Evolutionary conservation across 140 eudicot species (phyloP).

Genomic region (Cichorium intybus): DNA sequence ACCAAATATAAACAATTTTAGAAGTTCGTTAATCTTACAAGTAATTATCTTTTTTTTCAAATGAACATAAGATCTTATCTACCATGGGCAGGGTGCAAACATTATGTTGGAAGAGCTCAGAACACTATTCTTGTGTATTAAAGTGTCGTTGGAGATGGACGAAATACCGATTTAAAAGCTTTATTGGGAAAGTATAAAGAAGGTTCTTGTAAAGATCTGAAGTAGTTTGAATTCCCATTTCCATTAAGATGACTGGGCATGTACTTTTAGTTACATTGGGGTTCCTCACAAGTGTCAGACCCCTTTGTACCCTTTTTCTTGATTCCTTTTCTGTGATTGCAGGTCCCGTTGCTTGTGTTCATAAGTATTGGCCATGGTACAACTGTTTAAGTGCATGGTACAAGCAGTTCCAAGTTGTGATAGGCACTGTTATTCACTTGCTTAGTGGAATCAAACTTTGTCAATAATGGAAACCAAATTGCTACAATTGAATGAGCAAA

Average conservation of each 20-base stretch:
- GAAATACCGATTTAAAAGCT: neutral
- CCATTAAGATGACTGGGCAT: slow-evolving; percentile 25
- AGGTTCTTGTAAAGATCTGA: slow-evolving; percentile 11
- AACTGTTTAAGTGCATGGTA: slow-evolving; percentile 28
- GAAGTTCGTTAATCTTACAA: too few species aligned
- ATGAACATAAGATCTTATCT: too few species aligned
- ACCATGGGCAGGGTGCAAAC: too few species aligned
- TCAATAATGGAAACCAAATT: slow-evolving; percentile 17
- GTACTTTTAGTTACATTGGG: slow-evolving; percentile 33
- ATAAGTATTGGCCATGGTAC: slow-evolving; percentile 24
- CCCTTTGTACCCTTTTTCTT: slow-evolving; percentile 26
- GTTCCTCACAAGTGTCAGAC: slow-evolving; percentile 27
- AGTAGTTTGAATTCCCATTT: neutral
- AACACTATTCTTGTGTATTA: neutral
- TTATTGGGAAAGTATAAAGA: neutral
- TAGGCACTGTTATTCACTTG: slow-evolving; percentile 17
- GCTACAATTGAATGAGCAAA: slow-evolving; percentile 24
- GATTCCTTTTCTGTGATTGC: slow-evolving; percentile 23
- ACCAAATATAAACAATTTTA: too few species aligned
- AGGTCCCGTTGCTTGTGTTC: slow-evolving; percentile 30
- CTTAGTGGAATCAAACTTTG: slow-evolving; percentile 23
- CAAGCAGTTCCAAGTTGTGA: slow-evolving; percentile 17
- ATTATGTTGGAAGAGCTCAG: neutral
- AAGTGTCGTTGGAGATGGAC: neutral
- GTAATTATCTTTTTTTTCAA: too few species aligned